Base-by-base conservation (phyloP, 371 early-diverging fungal genomes). In the Mucor velutinosus region DNA sequence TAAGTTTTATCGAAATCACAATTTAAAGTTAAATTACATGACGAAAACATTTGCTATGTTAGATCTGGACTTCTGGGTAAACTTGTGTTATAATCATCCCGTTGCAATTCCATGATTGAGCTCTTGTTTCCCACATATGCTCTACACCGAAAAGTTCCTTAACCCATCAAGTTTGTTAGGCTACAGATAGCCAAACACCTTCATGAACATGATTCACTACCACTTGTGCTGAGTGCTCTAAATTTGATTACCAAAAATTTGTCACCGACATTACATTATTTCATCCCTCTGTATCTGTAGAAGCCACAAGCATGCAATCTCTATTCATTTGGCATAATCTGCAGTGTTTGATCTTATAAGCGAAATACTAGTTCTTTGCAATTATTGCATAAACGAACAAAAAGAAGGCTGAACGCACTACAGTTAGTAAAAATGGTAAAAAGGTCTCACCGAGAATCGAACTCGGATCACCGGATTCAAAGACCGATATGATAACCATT, bases 391-490 rank as follows among this genome's bases (percentile, higher is more conserved):
- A 8, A 14, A 2, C 11, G 10, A 0, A 14, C 4, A 4, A 41
- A 12, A 3, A 10, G 6, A 41, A 4, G 0, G 11, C 43, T 43
- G 17, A 15, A 5, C 5, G 3, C 43, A 43, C 43, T 17, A 4
- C 43, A n/a, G n/a, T 30, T 4, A 14, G 15, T 43, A 3, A 41
- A 11, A 3, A 14, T 15, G 4, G 6, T 55, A 41, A 67, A 35
- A 25, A 62, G 68, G 68, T 67, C 68, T 43, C 68, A 62, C 68
- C 68, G 68, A 67, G 68, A 62, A 67, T 67, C 68, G 68, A 67
- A 67, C 67, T 67, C 67, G 67, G 67, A 67, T 67, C 61, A 56
- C 67, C n/a, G n/a, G n/a, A n/a, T n/a, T n/a, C 41, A 67, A 67
- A 67, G 68, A 57, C 68, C 62, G 43, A 62, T 59, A 62, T 67